Evolutionary conservation across 257 asterid genomes (phyloP).

Genomic region (Solanum clarkiae): DNA sequence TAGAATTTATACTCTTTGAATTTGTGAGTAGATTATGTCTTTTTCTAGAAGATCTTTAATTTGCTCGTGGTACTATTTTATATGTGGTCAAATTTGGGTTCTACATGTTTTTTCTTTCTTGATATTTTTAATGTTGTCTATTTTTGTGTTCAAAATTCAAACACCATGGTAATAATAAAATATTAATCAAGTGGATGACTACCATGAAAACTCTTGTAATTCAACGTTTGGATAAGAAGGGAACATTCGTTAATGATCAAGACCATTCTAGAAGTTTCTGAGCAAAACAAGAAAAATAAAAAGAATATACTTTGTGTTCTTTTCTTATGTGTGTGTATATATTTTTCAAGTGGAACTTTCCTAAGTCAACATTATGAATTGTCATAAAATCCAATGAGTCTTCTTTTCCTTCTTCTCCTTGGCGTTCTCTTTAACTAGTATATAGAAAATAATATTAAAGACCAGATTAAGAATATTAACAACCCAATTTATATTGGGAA

Average conservation of each 20-base stretch:
- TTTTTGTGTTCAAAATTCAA: not conserved
- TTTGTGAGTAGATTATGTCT: not conserved
- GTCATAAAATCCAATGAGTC: not conserved
- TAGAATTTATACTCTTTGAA: not conserved
- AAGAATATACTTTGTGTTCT: not conserved
- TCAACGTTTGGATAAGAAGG: not conserved
- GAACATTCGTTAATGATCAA: not conserved
- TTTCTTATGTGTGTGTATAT: not conserved
- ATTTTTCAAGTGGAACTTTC: not conserved
- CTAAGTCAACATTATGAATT: not conserved
- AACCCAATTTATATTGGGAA: not conserved
- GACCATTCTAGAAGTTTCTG: not conserved
- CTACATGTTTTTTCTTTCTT: not conserved
- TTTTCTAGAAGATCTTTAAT: not conserved
- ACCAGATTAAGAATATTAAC: not conserved
- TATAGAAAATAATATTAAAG: not conserved
- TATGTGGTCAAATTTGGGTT: not conserved
- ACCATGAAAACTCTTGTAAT: not conserved
- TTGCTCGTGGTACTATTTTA: not conserved
- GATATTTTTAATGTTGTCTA: not conserved
- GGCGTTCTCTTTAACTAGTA: not conserved
- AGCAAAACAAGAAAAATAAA: not conserved
- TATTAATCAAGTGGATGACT: not conserved
- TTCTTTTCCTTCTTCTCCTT: not conserved
- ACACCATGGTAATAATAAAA: not conserved